Percentiles rank a stretch among this genome's conserved stretches.
Conservation (phyloP, 1,139 yeast genomes). For the Kodamaea ohmeri region DNA sequence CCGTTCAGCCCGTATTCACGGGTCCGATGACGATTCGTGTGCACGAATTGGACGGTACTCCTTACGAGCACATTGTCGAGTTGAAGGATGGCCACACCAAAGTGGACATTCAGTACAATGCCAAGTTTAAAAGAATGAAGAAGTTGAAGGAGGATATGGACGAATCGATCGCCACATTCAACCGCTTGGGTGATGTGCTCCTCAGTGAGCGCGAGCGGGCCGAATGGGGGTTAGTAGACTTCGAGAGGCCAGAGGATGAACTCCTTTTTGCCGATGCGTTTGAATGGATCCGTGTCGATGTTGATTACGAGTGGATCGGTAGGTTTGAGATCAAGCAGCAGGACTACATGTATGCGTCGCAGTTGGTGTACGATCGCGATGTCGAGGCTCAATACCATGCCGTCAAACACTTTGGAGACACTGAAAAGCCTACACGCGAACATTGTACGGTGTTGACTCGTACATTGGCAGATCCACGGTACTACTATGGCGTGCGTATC, state of each 20-base stretch:
- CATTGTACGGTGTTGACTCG: conserved; percentile 79
- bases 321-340: conserved; percentile 80
- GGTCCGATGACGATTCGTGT: conserved; percentile 98
- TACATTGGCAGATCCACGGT: conserved; percentile 79
- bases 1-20: conserved; percentile 55
- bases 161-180: conserved; percentile 45
- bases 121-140: conserved; percentile 77
- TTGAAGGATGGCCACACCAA: conserved; percentile 82
- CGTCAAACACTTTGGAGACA: conserved; percentile 63
- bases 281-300: conserved; percentile 96
- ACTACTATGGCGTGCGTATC: conserved; percentile 83
- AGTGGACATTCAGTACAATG: conserved; percentile 90
- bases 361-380: conserved; percentile 90
- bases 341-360: conserved; percentile 93
- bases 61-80: conserved; percentile 95
- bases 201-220: conserved; percentile 56
- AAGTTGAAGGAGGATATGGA: conserved; percentile 42
- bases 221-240: conserved; percentile 75
- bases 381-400: conserved; percentile 95
- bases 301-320: conserved; percentile 97
- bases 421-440: conserved; percentile 54
- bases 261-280: conserved; percentile 76
- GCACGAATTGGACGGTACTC: conserved; percentile 99
- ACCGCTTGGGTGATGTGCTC: conserved; percentile 78
- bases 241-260: conserved; percentile 72